Base-by-base conservation (phyloP, 345 rosid species). In the Lepidium aucheri region DNA sequence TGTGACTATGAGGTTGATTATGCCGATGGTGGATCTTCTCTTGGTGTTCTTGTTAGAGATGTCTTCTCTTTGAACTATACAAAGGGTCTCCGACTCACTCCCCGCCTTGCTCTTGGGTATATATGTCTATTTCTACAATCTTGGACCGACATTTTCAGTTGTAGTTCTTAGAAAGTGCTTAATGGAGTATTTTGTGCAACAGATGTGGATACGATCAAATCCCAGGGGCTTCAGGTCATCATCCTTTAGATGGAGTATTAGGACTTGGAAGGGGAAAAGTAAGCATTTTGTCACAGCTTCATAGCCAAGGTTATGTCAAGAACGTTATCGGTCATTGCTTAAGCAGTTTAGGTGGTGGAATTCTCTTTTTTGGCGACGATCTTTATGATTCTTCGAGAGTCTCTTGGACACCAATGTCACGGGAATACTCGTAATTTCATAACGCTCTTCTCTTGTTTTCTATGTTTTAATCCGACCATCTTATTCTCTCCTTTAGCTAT, bases 191-290 rank as follows among this genome's bases (percentile, higher is more conserved):
- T 42, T 32, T 50, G 34, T 63, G 66, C 8, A 60, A 53, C 83
- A 94, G 96, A 65, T 94, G 99, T 5, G 99, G 97, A 59, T 94
- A 91, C 34, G 91, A 90, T 79, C 96, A 91, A 66, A 38, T 74
- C 56, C 84, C 90, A 3, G 90, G 93, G 18, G 61, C 76, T 15
- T 83, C 87, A 4, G 47, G 73, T 53, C n/a, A 86, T 79, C 94
- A 86, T 78, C 94, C 96, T 45, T 44, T 91, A n/a, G 99, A 94
- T 43, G 99, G 97, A 75, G 85, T 91, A 17, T 83, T 94, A 28
- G 99, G 99, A n/a, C 97, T 94, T 16, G 96, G 99, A 15, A 91
- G 76, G 67, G 99, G 97, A 15, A 82, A 80, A 77, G 65, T 93
- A 49, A 84, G 96, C 88, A 77, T 90, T 36, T 32, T 85, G 4